Conservation (phyloP, 495 filamentous ascomycete genomes). For the Aspergillus hancockii region DNA sequence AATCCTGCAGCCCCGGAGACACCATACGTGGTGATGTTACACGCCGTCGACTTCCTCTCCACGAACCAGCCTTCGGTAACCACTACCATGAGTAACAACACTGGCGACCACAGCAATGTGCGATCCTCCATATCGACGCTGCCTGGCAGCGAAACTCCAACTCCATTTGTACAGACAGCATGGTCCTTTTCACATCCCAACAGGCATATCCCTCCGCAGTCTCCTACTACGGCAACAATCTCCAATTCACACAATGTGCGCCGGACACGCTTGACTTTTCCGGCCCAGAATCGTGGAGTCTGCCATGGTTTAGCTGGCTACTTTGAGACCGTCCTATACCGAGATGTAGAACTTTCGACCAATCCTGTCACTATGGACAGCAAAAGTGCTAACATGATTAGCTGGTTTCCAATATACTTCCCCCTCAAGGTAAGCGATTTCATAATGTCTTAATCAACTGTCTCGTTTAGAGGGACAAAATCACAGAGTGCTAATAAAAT, state of each 20-base stretch:
- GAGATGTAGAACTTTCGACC: slow-evolving; percentile 82
- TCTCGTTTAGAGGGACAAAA: neutral
- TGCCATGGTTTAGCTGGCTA: slow-evolving; percentile 93
- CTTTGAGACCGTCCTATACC: slow-evolving; percentile 91
- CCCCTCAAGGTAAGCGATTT: slow-evolving; percentile 75
- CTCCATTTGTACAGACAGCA: slow-evolving; percentile 43
- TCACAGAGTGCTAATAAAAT: slow-evolving; percentile 15
- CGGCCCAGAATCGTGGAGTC: slow-evolving; percentile 70
- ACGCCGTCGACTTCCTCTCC: slow-evolving; percentile 79
- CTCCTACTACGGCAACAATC: slow-evolving; percentile 34
- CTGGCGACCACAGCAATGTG: slow-evolving; percentile 15
- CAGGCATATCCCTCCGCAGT: slow-evolving; percentile 38
- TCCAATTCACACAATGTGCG: slow-evolving; percentile 88
- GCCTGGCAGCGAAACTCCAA: slow-evolving; percentile 33
- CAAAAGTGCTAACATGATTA: slow-evolving; percentile 96
- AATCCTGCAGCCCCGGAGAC: slow-evolving; percentile 75
- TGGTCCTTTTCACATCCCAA: slow-evolving; percentile 54
- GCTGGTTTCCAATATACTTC: slow-evolving; percentile 99
- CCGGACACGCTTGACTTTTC: slow-evolving; percentile 72
- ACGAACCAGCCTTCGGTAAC: slow-evolving; percentile 32
- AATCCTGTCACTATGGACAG: slow-evolving; percentile 87
- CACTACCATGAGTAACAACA: slow-evolving; percentile 15
- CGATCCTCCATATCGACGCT: slow-evolving; percentile 33
- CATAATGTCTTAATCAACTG: neutral
- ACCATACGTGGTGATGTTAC: slow-evolving; percentile 91